Conservation (phyloP, 805 yeast genomes). For the Sungouiozyma intestinalis region DNA sequence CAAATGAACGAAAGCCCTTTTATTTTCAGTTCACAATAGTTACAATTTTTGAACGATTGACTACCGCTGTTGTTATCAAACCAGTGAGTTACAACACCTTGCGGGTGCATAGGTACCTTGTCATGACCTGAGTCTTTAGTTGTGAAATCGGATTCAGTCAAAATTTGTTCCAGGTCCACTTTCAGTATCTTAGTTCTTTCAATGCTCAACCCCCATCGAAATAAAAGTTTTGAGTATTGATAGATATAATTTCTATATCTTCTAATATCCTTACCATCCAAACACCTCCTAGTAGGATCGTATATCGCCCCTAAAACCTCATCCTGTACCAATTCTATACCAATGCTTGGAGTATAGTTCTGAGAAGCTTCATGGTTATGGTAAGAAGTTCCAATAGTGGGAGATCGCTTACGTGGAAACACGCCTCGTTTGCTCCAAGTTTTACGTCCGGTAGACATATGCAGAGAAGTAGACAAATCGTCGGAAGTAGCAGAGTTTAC, state of each 20-base stretch:
- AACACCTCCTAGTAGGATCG: slow-evolving; percentile 12
- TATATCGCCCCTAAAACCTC: slow-evolving; percentile 17
- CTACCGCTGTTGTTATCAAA: slow-evolving; percentile 3
- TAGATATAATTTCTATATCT: slow-evolving; percentile 38
- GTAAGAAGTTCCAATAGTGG: slow-evolving; percentile 1
- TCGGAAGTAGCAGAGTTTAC: slow-evolving; percentile 6
- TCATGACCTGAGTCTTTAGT: background rate
- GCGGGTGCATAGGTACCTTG: background rate
- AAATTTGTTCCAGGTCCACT: slow-evolving; percentile 24
- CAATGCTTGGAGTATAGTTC: slow-evolving; percentile 14
- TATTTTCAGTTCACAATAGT: slow-evolving; percentile 53
- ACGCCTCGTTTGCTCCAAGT: background rate
- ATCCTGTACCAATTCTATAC: slow-evolving; percentile 20
- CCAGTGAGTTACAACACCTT: slow-evolving; percentile 16
- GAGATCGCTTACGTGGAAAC: slow-evolving; percentile 1
- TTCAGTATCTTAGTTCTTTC: slow-evolving; percentile 70
- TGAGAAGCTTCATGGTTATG: background rate
- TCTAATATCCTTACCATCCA: slow-evolving; percentile 16
- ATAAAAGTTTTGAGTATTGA: slow-evolving; percentile 69
- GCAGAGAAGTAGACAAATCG: slow-evolving; percentile 8
- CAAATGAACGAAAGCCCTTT: slow-evolving; percentile 57
- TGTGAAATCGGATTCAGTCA: background rate
- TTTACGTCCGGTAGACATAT: background rate
- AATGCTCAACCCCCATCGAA: slow-evolving; percentile 76
- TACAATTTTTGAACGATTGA: slow-evolving; percentile 38